Base-by-base conservation (phyloP, 208 protist genomes). In the Phytomonas francai region DNA sequence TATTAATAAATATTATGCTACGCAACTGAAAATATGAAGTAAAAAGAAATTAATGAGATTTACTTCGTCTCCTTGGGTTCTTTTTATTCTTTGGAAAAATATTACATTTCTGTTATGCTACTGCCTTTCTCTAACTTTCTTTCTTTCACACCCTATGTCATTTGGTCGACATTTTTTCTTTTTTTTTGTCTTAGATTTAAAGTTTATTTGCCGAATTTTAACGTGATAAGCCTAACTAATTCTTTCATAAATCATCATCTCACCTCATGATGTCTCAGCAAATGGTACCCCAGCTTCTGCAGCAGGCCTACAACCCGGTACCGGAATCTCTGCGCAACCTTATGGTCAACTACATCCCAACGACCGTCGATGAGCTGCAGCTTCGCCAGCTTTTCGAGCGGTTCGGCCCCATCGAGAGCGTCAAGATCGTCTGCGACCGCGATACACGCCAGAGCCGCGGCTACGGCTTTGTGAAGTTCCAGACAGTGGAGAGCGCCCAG, bases 281-380 rank as follows among this genome's bases (percentile, higher is more conserved):
- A 36, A 36, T 36, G 33, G 33, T 36, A 36, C 33, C 87, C 22
- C 81, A 90, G 59, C 81, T 87, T 71, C 60, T 81, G 33, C 81
- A 87, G 73, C 78, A 87, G 56, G 78, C 78, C 63, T 72, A 88
- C 57, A 64, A 86, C 30, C 67, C 71, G 16, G 88, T 91, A 65
- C 84, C 85, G 28, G 85, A 91, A 72, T 65, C 76, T 33, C 68
- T 87, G 67, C 88, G 88, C 73, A 94, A 94, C 77, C 78, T 94
- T 56, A 94, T 94, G 81, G 88, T 94, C 73, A 94, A 94, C 78
- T 94, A 94, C 78, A 90, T 94, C 65, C 88, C 88, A 51, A 89
- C 85, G 12, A 89, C 83, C n/a, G 78, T 94, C 27, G 85, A 91
- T 58, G 85, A 94, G 77, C 69, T 84, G 59, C 85, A 94, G 77